Evolutionary conservation across 441 rosid species (phyloP).

Genomic region (Pelargonium exstipulatum): DNA sequence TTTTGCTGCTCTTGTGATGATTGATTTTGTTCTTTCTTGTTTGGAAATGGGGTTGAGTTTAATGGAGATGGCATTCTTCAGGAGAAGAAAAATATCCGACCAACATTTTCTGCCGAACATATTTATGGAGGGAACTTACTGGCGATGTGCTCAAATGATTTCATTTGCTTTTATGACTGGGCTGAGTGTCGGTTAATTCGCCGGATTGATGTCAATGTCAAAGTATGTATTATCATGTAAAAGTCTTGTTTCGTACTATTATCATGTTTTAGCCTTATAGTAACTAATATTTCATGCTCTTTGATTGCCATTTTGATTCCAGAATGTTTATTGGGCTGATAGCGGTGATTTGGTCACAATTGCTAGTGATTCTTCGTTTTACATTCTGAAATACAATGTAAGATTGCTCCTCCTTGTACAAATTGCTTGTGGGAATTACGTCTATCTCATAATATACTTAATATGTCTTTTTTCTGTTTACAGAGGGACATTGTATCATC

Average conservation of each 20-base stretch:
- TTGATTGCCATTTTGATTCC: conserved; percentile 27
- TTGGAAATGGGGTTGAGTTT: conserved; percentile 3
- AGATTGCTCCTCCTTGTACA: conserved; percentile 24
- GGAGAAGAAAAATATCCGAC: conserved; percentile 85
- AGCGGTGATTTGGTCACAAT: conserved; percentile 96
- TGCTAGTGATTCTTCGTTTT: conserved; percentile 93
- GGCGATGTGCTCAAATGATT: conserved; percentile 98
- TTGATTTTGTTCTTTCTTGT: conserved; percentile 2
- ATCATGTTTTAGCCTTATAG: conserved; percentile 5
- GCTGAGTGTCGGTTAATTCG: conserved; percentile 94
- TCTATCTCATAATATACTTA: conserved; percentile 5
- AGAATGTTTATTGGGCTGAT: conserved; percentile 99
- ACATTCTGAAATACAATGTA: conserved; percentile 90
- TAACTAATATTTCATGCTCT: conserved; percentile 15
- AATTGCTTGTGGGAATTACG: conserved; percentile 19
- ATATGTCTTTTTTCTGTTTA: conserved; percentile 21
- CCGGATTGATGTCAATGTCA: conserved; percentile 90
- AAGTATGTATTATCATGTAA: conserved; percentile 47
- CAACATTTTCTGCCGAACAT: conserved; percentile 88
- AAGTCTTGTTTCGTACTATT: conserved; percentile 17
- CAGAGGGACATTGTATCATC: conserved; percentile 86
- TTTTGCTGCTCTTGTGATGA: neutral
- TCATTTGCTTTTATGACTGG: conserved; percentile 98
- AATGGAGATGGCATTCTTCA: conserved; percentile 37
- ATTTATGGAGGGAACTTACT: conserved; percentile 83